Conservation (phyloP, 345 rosid species). For the Mercurialis annua region DNA sequence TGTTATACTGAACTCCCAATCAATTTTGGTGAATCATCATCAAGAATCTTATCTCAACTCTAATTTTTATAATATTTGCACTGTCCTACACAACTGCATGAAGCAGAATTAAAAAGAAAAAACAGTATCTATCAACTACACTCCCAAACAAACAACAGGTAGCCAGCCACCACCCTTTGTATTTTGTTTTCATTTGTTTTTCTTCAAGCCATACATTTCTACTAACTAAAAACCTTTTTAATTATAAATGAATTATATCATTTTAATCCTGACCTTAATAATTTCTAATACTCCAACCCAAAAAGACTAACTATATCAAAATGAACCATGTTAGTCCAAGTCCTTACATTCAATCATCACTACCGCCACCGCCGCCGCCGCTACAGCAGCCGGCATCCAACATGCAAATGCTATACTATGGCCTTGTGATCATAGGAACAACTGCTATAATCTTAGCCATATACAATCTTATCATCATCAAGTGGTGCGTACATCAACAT, state of each 20-base stretch:
- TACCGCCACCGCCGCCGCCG: conserved; percentile 16
- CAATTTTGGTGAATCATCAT: too few species aligned
- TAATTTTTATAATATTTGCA: too few species aligned
- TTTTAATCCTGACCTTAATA: too few species aligned
- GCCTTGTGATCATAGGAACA: conserved; percentile 37
- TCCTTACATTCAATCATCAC: conserved; percentile 3
- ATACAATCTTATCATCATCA: conserved; percentile 38
- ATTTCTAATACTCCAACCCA: not conserved
- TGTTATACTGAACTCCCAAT: too few species aligned
- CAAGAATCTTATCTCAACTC: too few species aligned
- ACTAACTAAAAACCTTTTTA: not conserved
- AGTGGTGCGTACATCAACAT: conserved; percentile 16
- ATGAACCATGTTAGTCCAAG: conserved; percentile 22
- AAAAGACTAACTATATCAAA: not conserved
- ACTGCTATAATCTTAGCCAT: conserved; percentile 28
- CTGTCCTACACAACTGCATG: too few species aligned
- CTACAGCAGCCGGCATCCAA: conserved; percentile 15
- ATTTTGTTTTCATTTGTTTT: too few species aligned
- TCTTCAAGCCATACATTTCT: not conserved
- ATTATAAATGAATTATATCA: not conserved
- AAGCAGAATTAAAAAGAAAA: too few species aligned
- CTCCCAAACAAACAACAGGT: too few species aligned
- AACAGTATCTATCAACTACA: too few species aligned
- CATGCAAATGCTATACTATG: conserved; percentile 47
- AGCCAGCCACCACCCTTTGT: too few species aligned